These are phyloP conservation scores for Grigorovia transvaalensis DNA, from an alignment of 805 yeast species.

Conservation along the genomic window DNA sequence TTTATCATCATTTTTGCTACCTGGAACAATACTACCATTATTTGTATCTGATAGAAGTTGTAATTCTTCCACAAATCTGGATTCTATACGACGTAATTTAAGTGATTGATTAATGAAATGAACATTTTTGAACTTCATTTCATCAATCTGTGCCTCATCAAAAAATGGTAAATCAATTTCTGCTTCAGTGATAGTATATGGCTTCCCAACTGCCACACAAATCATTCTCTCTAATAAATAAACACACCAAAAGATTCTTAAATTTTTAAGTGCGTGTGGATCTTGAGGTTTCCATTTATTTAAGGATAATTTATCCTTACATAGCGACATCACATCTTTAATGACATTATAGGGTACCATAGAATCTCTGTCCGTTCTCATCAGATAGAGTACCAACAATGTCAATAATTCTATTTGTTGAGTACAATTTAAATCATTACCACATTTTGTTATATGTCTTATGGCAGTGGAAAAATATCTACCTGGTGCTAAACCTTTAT, in stretches of 20 bases:
- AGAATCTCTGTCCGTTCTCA: constrained; percentile 53
- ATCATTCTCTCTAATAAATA: constrained; percentile 50
- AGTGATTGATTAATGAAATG: constrained; percentile 49
- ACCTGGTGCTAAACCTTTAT: constrained; percentile 43
- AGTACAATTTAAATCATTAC: constrained; percentile 30
- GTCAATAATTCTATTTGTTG: constrained; percentile 45
- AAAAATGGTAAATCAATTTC: constrained; percentile 43
- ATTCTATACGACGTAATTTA: constrained; percentile 47
- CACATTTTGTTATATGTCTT: constrained; percentile 42
- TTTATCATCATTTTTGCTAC: constrained; percentile 5
- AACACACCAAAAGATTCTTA: constrained; percentile 55
- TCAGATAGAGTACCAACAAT: constrained; percentile 42
- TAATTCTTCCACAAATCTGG: constrained; percentile 45
- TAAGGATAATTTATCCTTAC: constrained; percentile 23
- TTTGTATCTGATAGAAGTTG: constrained; percentile 29
- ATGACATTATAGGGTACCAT: constrained; percentile 43
- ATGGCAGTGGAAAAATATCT: constrained; percentile 52
- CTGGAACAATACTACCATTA: not conserved
- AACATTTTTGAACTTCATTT: constrained; percentile 17
- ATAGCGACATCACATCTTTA: constrained; percentile 40
- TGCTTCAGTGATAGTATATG: constrained; percentile 40
- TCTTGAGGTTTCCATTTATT: constrained; percentile 21
- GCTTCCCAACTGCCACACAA: constrained; percentile 53
- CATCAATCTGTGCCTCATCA: constrained; percentile 31
- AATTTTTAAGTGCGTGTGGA: constrained; percentile 29